These are phyloP conservation scores for Rubia peregrina DNA, from an alignment of 305 asterid genomes.

Conservation along the genomic window DNA sequence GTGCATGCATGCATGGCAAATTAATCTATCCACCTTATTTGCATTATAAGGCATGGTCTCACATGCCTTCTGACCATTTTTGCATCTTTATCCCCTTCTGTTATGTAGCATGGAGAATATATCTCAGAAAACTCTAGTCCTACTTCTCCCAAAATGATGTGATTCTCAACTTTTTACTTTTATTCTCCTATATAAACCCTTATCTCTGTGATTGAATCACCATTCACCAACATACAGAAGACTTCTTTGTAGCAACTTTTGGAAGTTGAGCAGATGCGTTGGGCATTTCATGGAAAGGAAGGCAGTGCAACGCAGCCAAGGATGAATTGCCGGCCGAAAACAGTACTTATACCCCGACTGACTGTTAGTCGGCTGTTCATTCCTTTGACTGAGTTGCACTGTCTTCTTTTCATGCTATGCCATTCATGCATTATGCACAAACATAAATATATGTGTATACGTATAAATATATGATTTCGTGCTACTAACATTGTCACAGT, in stretches of 20 bases:
- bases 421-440: not conserved
- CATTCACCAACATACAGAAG: not conserved
- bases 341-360: not conserved
- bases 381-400: constrained; percentile 10
- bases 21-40: not conserved
- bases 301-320: constrained; percentile 21
- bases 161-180: not conserved
- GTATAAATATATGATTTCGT: too few relatives aligned
- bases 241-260: too few relatives aligned
- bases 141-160: not conserved
- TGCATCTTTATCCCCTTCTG: not conserved
- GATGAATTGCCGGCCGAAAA: constrained; percentile 24
- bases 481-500: too few relatives aligned
- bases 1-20: not conserved
- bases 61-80: not conserved
- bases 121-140: not conserved
- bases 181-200: not conserved
- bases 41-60: not conserved
- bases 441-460: too few relatives aligned
- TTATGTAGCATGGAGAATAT: not conserved
- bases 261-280: too few relatives aligned
- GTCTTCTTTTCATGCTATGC: constrained; percentile 19
- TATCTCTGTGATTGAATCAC: not conserved
- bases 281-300: constrained; percentile 19
- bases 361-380: constrained; percentile 13